Evolutionary conservation across 345 rosid genomes (phyloP).

Genomic region (Laguncularia racemosa): DNA sequence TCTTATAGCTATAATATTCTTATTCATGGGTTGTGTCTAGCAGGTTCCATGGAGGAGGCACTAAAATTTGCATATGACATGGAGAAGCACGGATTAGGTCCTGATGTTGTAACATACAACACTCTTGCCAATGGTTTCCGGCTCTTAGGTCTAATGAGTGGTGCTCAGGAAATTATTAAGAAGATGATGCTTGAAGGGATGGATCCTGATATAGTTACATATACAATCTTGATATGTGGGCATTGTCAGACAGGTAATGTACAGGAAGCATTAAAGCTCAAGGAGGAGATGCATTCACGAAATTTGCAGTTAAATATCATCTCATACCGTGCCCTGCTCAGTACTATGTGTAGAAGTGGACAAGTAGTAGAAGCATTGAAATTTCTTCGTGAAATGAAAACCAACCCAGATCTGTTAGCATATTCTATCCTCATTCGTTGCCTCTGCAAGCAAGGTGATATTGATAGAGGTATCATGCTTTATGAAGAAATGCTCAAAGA

Average conservation of each 20-base stretch:
- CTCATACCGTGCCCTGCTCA: conserved; percentile 44
- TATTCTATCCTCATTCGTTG: conserved; percentile 68
- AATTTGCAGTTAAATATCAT: conserved; percentile 39
- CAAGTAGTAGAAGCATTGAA: conserved; percentile 39
- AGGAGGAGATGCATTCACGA: conserved; percentile 44
- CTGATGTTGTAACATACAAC: conserved; percentile 64
- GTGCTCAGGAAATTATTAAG: conserved; percentile 38
- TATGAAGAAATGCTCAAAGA: conserved; percentile 39
- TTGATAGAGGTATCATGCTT: conserved; percentile 43
- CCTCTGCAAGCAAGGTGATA: conserved; percentile 64
- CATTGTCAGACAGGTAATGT: conserved; percentile 51
- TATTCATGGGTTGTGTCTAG: conserved; percentile 57
- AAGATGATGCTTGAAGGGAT: conserved; percentile 40
- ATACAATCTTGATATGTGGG: conserved; percentile 47
- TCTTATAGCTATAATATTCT: conserved; percentile 70
- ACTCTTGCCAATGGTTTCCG: conserved; percentile 57
- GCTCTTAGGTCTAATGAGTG: conserved; percentile 41
- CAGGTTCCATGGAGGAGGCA: conserved; percentile 73
- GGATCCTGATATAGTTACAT: conserved; percentile 48
- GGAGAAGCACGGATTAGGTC: conserved; percentile 55
- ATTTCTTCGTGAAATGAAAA: conserved; percentile 45
- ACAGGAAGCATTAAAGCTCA: conserved; percentile 45
- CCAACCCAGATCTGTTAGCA: conserved; percentile 45
- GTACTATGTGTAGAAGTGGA: conserved; percentile 63
- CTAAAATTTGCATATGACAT: conserved; percentile 40